Evolutionary conservation across 208 protist species (phyloP).

Genomic region (Lotmaria passim): DNA sequence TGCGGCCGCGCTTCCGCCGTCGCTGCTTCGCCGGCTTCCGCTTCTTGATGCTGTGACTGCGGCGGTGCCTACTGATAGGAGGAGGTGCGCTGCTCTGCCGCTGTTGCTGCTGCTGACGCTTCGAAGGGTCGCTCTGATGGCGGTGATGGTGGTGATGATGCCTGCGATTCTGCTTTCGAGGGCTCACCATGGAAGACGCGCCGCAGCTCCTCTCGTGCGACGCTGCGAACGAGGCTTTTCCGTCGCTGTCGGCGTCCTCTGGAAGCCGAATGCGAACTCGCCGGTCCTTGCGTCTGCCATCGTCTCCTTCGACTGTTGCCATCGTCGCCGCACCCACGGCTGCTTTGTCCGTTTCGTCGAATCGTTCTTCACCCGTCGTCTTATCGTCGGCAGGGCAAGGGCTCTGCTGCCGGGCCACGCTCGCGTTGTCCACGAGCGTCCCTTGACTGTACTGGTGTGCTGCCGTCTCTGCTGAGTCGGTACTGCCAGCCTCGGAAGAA

Average conservation of each 20-base stretch:
- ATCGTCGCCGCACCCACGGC: neutral
- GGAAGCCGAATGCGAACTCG: constrained; percentile 28
- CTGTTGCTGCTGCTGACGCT: no score
- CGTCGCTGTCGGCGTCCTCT: constrained; percentile 12
- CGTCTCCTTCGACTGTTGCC: neutral
- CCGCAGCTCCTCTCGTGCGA: constrained; percentile 9
- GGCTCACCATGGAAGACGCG: neutral
- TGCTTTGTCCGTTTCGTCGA: neutral
- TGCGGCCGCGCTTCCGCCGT: constrained; percentile 30
- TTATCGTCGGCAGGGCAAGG: no score
- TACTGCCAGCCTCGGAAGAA: no score
- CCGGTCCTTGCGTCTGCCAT: neutral
- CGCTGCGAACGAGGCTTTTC: no score
- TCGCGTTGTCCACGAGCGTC: no score
- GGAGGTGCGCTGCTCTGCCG: constrained; percentile 7
- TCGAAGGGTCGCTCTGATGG: constrained; percentile 18
- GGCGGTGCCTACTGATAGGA: constrained; percentile 25
- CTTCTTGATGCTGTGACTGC: constrained; percentile 36
- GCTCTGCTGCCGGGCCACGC: no score
- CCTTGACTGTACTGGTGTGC: no score
- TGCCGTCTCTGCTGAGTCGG: no score
- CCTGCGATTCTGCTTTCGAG: neutral
- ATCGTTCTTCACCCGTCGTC: no score
- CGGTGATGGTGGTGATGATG: constrained; percentile 3
- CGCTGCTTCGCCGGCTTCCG: constrained; percentile 38